Conservation (phyloP, 768 basidiomycete genomes). For the Amylocystis lapponica region DNA sequence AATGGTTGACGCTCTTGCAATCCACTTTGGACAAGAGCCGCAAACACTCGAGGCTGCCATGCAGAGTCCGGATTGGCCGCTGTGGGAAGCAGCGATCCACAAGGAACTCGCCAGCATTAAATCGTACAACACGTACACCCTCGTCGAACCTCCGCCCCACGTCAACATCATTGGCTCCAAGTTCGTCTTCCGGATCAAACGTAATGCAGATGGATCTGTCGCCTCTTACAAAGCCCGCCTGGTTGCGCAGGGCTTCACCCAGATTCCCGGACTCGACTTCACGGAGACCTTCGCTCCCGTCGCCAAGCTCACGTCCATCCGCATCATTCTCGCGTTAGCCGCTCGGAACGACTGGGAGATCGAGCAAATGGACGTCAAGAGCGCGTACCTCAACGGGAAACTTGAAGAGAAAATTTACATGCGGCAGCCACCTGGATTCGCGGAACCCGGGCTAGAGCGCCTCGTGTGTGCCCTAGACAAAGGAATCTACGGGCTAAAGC, state of each 20-base stretch:
- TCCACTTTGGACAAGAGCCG: slow-evolving; percentile 1
- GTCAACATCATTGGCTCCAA: slow-evolving; percentile 8
- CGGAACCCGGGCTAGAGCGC: too few relatives aligned
- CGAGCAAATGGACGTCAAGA: slow-evolving; percentile 35
- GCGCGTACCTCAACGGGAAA: slow-evolving; percentile 32
- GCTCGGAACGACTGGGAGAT: slow-evolving; percentile 30
- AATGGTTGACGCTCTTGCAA: too few relatives aligned
- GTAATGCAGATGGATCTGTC: slow-evolving; percentile 13
- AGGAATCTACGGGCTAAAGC: slow-evolving; percentile 30
- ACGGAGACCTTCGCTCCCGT: slow-evolving; percentile 21
- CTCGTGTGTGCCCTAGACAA: slow-evolving; percentile 9
- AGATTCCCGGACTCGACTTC: slow-evolving; percentile 30
- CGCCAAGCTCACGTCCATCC: slow-evolving; percentile 1
- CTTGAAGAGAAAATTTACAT: slow-evolving; percentile 37
- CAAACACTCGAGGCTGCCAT: slow-evolving; percentile 2
- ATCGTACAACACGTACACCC: slow-evolving; percentile 4
- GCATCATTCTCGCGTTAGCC: slow-evolving; percentile 27
- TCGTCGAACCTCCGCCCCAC: slow-evolving; percentile 3
- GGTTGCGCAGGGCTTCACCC: slow-evolving; percentile 30
- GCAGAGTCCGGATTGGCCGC: slow-evolving; percentile 4
- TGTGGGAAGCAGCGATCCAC: slow-evolving; percentile 3
- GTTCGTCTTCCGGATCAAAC: slow-evolving; percentile 24
- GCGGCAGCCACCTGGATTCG: too few relatives aligned
- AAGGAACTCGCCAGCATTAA: slow-evolving; percentile 8
- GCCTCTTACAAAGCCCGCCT: slow-evolving; percentile 17